These are phyloP conservation scores for Dryas octopetala DNA, from an alignment of 306 rosid genomes.

Conservation along the genomic window DNA sequence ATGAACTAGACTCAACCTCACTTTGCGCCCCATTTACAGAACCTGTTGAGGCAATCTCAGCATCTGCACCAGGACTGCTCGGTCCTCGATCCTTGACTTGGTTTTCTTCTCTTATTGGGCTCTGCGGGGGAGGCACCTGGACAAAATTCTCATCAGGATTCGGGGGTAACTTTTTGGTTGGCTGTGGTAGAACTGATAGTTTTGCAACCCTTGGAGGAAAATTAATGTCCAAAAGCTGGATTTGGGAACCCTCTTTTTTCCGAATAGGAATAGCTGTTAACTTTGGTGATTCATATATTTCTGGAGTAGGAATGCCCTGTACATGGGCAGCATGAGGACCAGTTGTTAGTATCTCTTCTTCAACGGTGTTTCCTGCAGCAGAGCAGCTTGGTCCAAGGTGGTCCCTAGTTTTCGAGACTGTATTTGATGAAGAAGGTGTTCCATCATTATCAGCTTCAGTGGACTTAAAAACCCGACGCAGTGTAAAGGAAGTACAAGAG, in stretches of 20 bases:
- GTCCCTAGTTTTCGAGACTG: constrained; percentile 48
- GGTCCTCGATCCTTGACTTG: constrained; percentile 33
- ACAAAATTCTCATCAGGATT: constrained; percentile 44
- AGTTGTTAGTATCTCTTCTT: constrained; percentile 53
- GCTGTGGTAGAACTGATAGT: constrained; percentile 37
- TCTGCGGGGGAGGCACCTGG: constrained; percentile 40
- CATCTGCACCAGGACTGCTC: constrained; percentile 35
- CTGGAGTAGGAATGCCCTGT: constrained; percentile 98
- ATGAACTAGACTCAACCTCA: constrained; percentile 78
- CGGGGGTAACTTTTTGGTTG: constrained; percentile 36
- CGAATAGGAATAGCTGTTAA: constrained; percentile 65
- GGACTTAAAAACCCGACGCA: constrained; percentile 83
- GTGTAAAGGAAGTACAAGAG: constrained; percentile 81
- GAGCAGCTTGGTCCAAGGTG: constrained; percentile 55
- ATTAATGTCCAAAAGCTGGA: constrained; percentile 88
- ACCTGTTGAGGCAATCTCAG: constrained; percentile 71
- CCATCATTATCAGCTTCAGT: constrained; percentile 59
- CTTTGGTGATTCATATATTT: constrained; percentile 90
- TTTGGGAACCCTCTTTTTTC: constrained; percentile 48
- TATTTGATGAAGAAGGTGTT: constrained; percentile 76
- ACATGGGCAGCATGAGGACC: constrained; percentile 52
- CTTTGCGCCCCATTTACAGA: constrained; percentile 72
- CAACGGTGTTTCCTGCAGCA: constrained; percentile 47
- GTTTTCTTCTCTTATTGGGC: constrained; percentile 42
- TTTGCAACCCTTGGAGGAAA: constrained; percentile 71